Percentiles rank a stretch among this genome's conserved stretches.
These are phyloP conservation scores for Wallacemonas collosoma DNA, from an alignment of 208 protist genomes.

Conservation along the genomic window DNA sequence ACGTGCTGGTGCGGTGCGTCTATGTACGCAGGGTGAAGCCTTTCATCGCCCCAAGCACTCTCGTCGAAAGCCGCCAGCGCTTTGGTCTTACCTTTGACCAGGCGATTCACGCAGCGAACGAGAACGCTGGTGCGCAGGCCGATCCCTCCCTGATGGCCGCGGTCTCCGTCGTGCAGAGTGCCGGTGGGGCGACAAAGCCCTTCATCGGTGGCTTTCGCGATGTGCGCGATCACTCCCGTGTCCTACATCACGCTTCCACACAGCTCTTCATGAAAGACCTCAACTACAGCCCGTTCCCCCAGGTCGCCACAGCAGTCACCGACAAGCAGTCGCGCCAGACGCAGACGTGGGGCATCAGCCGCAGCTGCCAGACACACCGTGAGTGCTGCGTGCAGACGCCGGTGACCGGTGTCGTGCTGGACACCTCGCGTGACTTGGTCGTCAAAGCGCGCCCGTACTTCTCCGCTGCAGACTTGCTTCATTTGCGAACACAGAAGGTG, in stretches of 20 bases:
- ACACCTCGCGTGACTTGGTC: constrained; percentile 63
- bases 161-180: constrained; percentile 23
- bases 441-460: constrained; percentile 90
- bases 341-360: constrained; percentile 90
- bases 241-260: constrained; percentile 90
- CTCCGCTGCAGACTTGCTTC: constrained; percentile 62
- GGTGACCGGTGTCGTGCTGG: constrained; percentile 58
- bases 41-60: constrained; percentile 43
- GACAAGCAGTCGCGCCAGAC: constrained; percentile 80
- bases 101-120: constrained; percentile 48
- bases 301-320: background rate
- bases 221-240: constrained; percentile 51
- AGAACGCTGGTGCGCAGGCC: constrained; percentile 20
- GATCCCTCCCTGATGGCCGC: constrained; percentile 16
- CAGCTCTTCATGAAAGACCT: constrained; percentile 87
- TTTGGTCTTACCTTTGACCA: constrained; percentile 71
- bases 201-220: constrained; percentile 95
- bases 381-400: constrained; percentile 94
- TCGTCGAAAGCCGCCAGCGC: constrained; percentile 52
- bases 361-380: constrained; percentile 88
- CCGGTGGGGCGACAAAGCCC: constrained; percentile 41
- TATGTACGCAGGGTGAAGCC: constrained; percentile 44
- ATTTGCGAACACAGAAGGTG: constrained; percentile 69
- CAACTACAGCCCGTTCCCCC: constrained; percentile 59
- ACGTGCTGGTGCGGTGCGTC: constrained; percentile 59